Evolutionary conservation across 2,329 filamentous ascomycete genomes (phyloP).

Genomic region (Aspergillus ustus): DNA sequence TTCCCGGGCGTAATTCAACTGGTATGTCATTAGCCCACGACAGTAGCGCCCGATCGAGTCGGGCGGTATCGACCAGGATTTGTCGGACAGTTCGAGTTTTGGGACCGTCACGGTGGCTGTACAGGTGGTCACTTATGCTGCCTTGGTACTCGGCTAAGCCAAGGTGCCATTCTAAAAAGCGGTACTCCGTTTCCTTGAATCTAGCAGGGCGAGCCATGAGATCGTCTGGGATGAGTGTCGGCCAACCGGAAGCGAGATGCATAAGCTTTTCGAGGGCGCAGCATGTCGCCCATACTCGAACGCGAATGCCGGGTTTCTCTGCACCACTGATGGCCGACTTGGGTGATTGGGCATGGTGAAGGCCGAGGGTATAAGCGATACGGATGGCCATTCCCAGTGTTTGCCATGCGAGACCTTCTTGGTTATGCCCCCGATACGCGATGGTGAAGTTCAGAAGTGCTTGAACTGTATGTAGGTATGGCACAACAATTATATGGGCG

Average conservation of each 20-base stretch:
- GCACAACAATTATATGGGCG: slow-evolving; percentile 18
- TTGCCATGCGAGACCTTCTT: slow-evolving; percentile 23
- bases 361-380: slow-evolving; percentile 21
- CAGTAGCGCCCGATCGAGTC: slow-evolving; percentile 11
- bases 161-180: slow-evolving; percentile 19
- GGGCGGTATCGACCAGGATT: slow-evolving; percentile 22
- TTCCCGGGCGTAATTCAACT: slow-evolving; percentile 15
- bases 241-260: slow-evolving; percentile 20
- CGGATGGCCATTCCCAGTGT: slow-evolving; percentile 21
- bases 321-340: neutral
- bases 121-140: slow-evolving; percentile 22
- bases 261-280: slow-evolving; percentile 22
- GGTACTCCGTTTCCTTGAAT: neutral
- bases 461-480: slow-evolving; percentile 22
- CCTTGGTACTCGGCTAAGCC: slow-evolving; percentile 19
- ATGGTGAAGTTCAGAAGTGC: slow-evolving; percentile 19
- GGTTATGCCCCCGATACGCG: slow-evolving; percentile 17
- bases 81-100: slow-evolving; percentile 14
- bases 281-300: slow-evolving; percentile 18
- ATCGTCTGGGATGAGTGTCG: slow-evolving; percentile 12
- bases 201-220: slow-evolving; percentile 4
- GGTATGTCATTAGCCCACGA: slow-evolving; percentile 21
- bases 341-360: slow-evolving; percentile 11
- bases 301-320: neutral
- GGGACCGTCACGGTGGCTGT: slow-evolving; percentile 8